Evolutionary conservation across 1,139 yeast genomes (phyloP), one percentile per base, ranked within the genome.

Genomic region (Zygosaccharomyces sapae): DNA sequence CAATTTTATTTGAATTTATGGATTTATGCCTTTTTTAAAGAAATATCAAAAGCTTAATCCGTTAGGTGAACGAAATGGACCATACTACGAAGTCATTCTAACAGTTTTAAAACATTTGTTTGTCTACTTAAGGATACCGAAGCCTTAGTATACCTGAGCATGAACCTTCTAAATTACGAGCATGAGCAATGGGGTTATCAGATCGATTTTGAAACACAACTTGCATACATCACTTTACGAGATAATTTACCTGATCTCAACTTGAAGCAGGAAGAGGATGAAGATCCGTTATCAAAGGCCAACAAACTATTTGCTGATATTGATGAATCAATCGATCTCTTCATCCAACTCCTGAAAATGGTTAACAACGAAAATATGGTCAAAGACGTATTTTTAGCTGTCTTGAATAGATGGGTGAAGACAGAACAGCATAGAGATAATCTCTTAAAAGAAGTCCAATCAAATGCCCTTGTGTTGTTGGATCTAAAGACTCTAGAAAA

Each of bases 401-500:
- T 82, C 1, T 68, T 90, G 49, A 74, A 74, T 50, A 70, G 80
- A 55, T 86, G 95, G 90, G 68, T 84, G 24, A 62, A 67, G 12
- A 51, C 51, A 18, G 47, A 54, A 3, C 49, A 63, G 9, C 51
- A 56, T n/a, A 51, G 53, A 2, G 41, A 41, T 12, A 44, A 50
- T 4, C 41, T 39, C 9, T 46, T 54, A 10, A 43, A 54, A 2
- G 63, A 59, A 2, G 69, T 61, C 2, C 73, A 67, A 9, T 68
- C 69, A 4, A 74, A 77, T 51, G 75, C 83, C 48, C 58, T 74
- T 16, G 73, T 78, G 38, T 68, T 88, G 41, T 70, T 80, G 5
- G 83, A 85, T 59, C 70, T 86, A 50, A 77, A 84, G 50, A 61
- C 87, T 13, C 67, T 89, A 42, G 92, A 88, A 57, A 68, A 70